Evolutionary conservation across 257 asterid species (phyloP).

Genomic region (Perilla frutescens): DNA sequence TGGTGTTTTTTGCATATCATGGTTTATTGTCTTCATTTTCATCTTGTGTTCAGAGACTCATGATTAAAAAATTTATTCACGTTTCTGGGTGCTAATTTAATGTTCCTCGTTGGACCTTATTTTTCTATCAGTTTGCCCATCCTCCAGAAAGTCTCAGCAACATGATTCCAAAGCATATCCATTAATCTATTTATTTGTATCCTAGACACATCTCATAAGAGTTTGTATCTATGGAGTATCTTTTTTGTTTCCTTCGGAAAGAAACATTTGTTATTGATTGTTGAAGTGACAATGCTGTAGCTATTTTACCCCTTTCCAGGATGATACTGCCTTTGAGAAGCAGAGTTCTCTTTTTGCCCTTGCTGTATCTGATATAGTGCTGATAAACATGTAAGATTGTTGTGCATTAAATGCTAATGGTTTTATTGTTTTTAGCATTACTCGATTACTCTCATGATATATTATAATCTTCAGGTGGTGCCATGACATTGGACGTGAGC

Average conservation of each 20-base stretch:
- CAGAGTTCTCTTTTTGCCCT: constrained; percentile 98
- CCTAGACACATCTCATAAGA: constrained; percentile 18
- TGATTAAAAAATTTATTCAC: constrained; percentile 25
- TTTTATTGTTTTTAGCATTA: not conserved
- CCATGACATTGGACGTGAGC: constrained; percentile 99
- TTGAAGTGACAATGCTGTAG: constrained; percentile 29
- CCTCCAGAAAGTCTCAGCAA: constrained; percentile 20
- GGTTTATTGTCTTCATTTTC: constrained; percentile 10
- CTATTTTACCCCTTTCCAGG: constrained; percentile 54
- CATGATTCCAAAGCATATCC: constrained; percentile 27
- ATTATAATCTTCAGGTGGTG: constrained; percentile 78
- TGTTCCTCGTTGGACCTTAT: constrained; percentile 14
- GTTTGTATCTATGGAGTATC: constrained; percentile 1
- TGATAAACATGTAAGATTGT: constrained; percentile 88
- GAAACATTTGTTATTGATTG: constrained; percentile 10
- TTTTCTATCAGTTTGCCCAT: constrained; percentile 12
- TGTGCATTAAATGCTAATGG: constrained; percentile 22
- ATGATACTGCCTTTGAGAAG: constrained; percentile 95
- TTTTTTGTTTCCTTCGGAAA: not conserved
- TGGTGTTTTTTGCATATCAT: constrained; percentile 13
- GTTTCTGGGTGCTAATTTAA: constrained; percentile 22
- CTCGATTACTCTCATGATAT: constrained; percentile 20
- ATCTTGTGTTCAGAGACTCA: constrained; percentile 9
- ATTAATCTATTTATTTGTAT: constrained; percentile 20
- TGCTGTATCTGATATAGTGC: constrained; percentile 97